Conservation (phyloP, 78 protist genomes). For the Paulinella micropora region DNA sequence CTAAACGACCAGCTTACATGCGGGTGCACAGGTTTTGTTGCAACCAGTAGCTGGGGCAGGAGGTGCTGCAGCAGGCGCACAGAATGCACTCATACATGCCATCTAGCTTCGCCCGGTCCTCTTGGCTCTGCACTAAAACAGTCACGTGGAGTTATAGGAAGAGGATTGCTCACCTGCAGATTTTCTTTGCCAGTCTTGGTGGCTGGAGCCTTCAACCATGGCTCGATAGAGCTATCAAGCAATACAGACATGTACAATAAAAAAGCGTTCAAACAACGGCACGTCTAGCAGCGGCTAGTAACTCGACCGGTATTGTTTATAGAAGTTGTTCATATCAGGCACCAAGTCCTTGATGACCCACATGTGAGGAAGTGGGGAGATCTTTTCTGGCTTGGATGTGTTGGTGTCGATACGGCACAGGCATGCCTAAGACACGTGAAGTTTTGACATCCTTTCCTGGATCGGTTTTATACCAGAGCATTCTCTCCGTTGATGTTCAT, state of each 20-base stretch:
- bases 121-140: conserved; percentile 17
- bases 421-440: no score
- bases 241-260: no score
- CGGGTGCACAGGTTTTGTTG: no score
- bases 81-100: conserved; percentile 39
- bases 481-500: conserved; percentile 42
- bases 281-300: no score
- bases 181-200: not conserved
- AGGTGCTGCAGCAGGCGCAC: conserved; percentile 45
- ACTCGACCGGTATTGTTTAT: conserved; percentile 33
- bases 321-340: conserved; percentile 31
- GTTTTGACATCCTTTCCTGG: not conserved
- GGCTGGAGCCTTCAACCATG: not conserved
- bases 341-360: conserved; percentile 40
- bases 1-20: no score
- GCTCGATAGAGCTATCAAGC: no score
- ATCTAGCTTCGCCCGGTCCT: conserved; percentile 27
- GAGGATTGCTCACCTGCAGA: not conserved
- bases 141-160: no score
- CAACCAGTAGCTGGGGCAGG: conserved; percentile 42
- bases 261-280: no score
- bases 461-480: conserved; percentile 14
- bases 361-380: conserved; percentile 48
- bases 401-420: not conserved
- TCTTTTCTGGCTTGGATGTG: not conserved